Evolutionary conservation across 1,284 basidiomycete genomes (phyloP), one percentile per base, ranked within the genome.

Genomic region (Hypsizygus ulmarius): DNA sequence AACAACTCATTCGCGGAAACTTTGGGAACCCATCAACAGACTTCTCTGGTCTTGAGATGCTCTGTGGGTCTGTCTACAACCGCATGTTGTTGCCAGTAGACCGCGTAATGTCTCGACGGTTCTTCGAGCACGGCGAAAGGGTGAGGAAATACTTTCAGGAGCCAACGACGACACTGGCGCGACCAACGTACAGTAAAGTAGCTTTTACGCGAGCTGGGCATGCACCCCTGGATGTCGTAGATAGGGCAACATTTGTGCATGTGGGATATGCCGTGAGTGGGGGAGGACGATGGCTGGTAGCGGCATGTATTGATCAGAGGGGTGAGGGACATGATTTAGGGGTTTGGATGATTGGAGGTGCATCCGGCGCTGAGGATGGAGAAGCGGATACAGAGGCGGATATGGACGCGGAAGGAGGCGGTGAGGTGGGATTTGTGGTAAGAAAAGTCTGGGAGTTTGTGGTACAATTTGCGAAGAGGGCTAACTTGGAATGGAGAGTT

Each of bases 401-500:
- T 14, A 51, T 59, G 25, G 48, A 58, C 34, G 69, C 69, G 9
- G 61, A 62, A 34, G 59, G 57, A 21, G 47, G 52, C 12, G 51
- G 59, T 21, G 48, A 58, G 33, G 69, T 69, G 55, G 60, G 64
- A 25, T 75, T 74, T 51, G 61, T 77, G 11, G 71, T 81, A 9
- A 64, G 63, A 39, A 77, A 78, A 51, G 70, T 93, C 3, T 91
- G 88, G 87, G 69, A 71, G 7, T 86, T 91, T 61, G 76, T 76
- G 1, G 64, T 75, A 50, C 70, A 74, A 19, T 78, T 84, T 58
- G 77, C 82, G 8, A 75, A 72, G 55, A 75, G 71, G 47, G 83
- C 83, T 8, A 81, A 81, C 59, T 69, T 90, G 11, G 88, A 92
- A 59, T 93, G 90, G 90, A 74, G 84, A 45, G 67, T 93, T 14